Evolutionary conservation across 305 asterid genomes (phyloP).

Genomic region (Fraxinus xanthoxyloides): DNA sequence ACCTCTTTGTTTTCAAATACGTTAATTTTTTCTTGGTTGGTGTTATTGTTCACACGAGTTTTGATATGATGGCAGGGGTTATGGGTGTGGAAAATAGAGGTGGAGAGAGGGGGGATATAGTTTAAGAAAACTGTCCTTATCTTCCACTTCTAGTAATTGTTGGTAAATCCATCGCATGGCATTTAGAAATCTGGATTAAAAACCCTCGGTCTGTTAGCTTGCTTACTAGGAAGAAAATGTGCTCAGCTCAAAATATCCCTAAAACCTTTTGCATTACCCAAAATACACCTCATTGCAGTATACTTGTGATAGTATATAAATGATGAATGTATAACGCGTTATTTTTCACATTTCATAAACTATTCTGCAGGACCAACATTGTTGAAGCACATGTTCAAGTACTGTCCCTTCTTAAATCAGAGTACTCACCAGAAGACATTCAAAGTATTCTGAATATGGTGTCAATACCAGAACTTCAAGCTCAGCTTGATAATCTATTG

Average conservation of each 20-base stretch:
- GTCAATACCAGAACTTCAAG: conserved; percentile 60
- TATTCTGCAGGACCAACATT: conserved; percentile 74
- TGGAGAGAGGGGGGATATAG: background rate
- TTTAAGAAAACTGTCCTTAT: background rate
- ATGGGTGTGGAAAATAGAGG: background rate
- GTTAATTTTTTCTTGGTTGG: background rate
- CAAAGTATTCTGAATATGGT: conserved; percentile 51
- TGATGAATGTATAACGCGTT: background rate
- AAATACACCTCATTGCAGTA: background rate
- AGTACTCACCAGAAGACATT: conserved; percentile 68
- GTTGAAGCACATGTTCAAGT: conserved; percentile 87
- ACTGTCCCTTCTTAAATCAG: conserved; percentile 64
- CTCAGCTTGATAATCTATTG: conserved; percentile 73
- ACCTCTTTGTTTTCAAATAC: background rate
- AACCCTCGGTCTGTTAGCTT: background rate
- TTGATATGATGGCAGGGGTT: background rate
- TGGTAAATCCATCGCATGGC: background rate
- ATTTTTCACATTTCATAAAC: background rate
- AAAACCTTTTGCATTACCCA: background rate
- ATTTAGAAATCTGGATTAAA: background rate
- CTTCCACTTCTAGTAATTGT: background rate
- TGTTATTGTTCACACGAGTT: background rate
- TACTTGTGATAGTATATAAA: background rate
- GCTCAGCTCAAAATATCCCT: background rate
- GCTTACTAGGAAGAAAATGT: background rate